These are phyloP conservation scores for Heritiera littoralis DNA, from an alignment of 345 rosid species.

Conservation along the genomic window DNA sequence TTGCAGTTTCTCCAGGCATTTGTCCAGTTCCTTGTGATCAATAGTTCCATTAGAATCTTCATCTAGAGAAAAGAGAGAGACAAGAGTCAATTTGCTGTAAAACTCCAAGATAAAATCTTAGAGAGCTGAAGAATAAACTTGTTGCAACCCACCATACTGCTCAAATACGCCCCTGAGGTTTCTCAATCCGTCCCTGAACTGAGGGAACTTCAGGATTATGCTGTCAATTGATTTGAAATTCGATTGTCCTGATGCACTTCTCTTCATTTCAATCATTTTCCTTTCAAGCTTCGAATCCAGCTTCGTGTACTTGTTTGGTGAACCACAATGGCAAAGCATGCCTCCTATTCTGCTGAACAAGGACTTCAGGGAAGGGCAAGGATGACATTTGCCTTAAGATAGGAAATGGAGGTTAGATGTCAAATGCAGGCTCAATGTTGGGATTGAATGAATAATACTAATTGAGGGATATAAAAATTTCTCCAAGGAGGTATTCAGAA, in stretches of 20 bases:
- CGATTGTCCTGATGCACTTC: slow-evolving; percentile 37
- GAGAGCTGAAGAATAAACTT: slow-evolving; percentile 10
- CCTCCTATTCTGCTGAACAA: slow-evolving; percentile 41
- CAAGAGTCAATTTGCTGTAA: background rate
- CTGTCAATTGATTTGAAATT: slow-evolving; percentile 65
- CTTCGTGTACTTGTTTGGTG: slow-evolving; percentile 54
- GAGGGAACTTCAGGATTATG: slow-evolving; percentile 73
- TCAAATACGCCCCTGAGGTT: slow-evolving; percentile 64
- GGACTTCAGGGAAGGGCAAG: slow-evolving; percentile 40
- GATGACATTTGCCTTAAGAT: slow-evolving; percentile 37
- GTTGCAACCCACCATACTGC: slow-evolving; percentile 53
- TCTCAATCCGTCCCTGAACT: slow-evolving; percentile 59
- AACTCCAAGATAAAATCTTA: background rate
- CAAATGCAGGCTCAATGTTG: slow-evolving; percentile 13
- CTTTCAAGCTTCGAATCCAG: slow-evolving; percentile 67
- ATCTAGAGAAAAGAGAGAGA: slow-evolving; percentile 42
- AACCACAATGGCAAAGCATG: slow-evolving; percentile 49
- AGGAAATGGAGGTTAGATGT: background rate
- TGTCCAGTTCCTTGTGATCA: slow-evolving; percentile 64
- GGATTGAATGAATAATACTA: background rate
- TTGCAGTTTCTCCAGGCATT: slow-evolving; percentile 61
- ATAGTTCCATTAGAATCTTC: slow-evolving; percentile 67
- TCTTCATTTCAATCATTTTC: slow-evolving; percentile 69
- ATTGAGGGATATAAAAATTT: too few relatives aligned
- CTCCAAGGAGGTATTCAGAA: too few relatives aligned